A percentile compares a stretch with the other conserved stretches of the same genome.
These are phyloP conservation scores for Nicotiana obtusifolia DNA, from an alignment of 257 asterid species.

Conservation along the genomic window DNA sequence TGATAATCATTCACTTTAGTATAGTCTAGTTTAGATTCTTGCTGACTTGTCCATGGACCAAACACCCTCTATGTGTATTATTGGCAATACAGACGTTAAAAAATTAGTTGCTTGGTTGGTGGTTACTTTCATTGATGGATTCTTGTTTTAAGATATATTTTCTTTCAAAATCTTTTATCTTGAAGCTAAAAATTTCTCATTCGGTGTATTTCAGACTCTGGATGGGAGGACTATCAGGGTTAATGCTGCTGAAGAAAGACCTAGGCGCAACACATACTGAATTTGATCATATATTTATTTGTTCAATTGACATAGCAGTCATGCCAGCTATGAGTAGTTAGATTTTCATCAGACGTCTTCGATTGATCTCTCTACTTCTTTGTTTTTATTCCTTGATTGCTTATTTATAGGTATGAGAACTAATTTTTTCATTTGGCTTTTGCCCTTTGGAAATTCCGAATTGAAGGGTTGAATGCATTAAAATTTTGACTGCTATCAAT, in stretches of 20 bases:
- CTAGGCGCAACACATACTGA: conserved; percentile 38
- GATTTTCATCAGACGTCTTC: background rate
- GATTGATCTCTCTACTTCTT: background rate
- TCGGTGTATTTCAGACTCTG: conserved; percentile 44
- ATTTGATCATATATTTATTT: background rate
- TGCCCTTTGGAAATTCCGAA: background rate
- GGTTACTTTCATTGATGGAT: background rate
- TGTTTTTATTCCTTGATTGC: background rate
- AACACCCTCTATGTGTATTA: background rate
- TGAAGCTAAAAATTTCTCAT: background rate
- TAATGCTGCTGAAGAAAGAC: conserved; percentile 65
- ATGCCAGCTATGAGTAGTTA: background rate
- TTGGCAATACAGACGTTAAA: background rate
- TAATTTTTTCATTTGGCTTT: background rate
- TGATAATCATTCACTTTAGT: background rate
- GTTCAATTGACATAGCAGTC: background rate
- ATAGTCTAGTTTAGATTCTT: background rate
- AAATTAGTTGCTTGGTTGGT: background rate
- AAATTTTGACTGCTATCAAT: background rate
- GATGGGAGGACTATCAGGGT: conserved; percentile 73
- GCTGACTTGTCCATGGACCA: background rate
- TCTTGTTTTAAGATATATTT: background rate
- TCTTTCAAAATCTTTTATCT: background rate
- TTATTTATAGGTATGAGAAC: background rate
- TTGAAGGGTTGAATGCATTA: background rate